These are phyloP conservation scores for Dictyophora rubrovolvata DNA, from an alignment of 768 basidiomycete species.

Conservation along the genomic window DNA sequence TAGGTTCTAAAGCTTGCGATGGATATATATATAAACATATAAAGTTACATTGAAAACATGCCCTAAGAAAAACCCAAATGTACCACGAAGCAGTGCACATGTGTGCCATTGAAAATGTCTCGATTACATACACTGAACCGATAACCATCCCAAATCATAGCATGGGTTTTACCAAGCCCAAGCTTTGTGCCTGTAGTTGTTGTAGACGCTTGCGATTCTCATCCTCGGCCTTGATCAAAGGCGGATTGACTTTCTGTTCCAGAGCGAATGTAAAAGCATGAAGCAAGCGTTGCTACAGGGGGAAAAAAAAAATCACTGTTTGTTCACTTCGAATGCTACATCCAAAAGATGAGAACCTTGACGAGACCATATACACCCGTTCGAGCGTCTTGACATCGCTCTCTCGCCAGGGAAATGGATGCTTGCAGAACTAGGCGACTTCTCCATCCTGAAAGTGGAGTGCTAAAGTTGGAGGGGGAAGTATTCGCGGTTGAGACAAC, in stretches of 20 bases:
- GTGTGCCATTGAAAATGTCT: too few species aligned
- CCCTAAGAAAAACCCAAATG: too few species aligned
- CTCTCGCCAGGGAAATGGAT: slow-evolving; percentile 51
- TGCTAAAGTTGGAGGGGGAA: not conserved
- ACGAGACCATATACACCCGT: slow-evolving; percentile 64
- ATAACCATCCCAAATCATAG: not conserved
- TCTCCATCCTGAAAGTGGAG: slow-evolving; percentile 23
- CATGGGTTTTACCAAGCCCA: not conserved
- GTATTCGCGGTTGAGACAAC: slow-evolving; percentile 25
- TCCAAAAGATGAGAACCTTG: slow-evolving; percentile 36
- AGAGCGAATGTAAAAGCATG: not conserved
- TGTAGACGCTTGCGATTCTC: not conserved
- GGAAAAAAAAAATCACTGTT: not conserved
- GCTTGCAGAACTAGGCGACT: slow-evolving; percentile 44
- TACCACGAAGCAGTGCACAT: too few species aligned
- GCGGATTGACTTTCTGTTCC: not conserved
- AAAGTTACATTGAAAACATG: too few species aligned
- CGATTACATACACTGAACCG: too few species aligned
- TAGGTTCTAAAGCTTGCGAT: too few species aligned
- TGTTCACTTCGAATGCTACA: not conserved
- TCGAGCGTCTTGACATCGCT: slow-evolving; percentile 39
- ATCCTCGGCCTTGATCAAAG: not conserved
- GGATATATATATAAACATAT: too few species aligned
- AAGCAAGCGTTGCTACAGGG: not conserved
- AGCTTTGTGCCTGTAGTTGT: not conserved